phyloP scores from a whole-genome alignment of 176 grass and related monocot genomes.

The Musa troglodytarum region DNA sequence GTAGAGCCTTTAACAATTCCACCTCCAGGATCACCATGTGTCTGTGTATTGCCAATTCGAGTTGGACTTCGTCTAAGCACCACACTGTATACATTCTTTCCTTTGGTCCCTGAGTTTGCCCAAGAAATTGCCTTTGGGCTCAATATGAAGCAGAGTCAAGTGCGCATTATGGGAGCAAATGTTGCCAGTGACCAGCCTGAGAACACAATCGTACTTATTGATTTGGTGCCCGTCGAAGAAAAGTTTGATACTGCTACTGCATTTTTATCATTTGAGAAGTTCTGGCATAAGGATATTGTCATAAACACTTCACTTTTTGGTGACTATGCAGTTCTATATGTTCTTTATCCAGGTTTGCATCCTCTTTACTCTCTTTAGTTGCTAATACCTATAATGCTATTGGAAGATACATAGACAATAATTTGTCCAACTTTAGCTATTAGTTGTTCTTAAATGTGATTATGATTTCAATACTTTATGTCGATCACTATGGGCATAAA shows the following conservation, averaged over 20 bases:
- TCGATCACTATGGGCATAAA: too few species aligned
- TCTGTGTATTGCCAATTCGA: slow-evolving; percentile 94
- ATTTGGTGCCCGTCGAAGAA: slow-evolving; percentile 69
- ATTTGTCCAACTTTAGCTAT: slow-evolving; percentile 1
- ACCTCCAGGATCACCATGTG: slow-evolving; percentile 59
- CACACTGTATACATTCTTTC: slow-evolving; percentile 83
- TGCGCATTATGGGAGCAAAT: slow-evolving; percentile 96
- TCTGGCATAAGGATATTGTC: slow-evolving; percentile 68
- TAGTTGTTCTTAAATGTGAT: not conserved
- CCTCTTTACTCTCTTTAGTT: slow-evolving; percentile 4
- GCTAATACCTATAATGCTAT: not conserved
- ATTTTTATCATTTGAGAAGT: slow-evolving; percentile 59
- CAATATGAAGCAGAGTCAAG: slow-evolving; percentile 60
- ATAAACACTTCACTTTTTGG: slow-evolving; percentile 65
- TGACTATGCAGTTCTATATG: slow-evolving; percentile 72
- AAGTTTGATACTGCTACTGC: slow-evolving; percentile 65
- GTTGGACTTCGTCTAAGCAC: slow-evolving; percentile 70
- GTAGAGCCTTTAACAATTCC: slow-evolving; percentile 71
- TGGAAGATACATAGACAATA: not conserved
- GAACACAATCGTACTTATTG: slow-evolving; percentile 71
- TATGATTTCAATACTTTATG: not conserved
- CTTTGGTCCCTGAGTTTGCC: slow-evolving; percentile 75
- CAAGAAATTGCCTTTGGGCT: slow-evolving; percentile 72
- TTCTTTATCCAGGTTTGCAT: slow-evolving; percentile 86
- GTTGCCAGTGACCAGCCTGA: slow-evolving; percentile 67